Evolutionary conservation across 768 basidiomycete genomes (phyloP).

Genomic region (Pisolithus marmoratus): DNA sequence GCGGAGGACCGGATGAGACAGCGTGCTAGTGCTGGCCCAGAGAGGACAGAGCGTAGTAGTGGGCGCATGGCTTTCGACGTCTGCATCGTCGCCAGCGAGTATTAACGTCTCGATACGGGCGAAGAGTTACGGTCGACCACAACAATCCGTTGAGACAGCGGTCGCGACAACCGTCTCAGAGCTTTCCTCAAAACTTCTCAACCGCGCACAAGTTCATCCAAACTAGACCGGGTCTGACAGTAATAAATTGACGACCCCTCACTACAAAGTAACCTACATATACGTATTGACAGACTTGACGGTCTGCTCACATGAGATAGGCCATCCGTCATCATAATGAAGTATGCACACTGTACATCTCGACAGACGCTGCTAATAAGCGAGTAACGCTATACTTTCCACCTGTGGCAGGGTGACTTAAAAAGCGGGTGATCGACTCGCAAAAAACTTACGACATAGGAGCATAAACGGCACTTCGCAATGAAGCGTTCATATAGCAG

Average conservation of each 20-base stretch:
- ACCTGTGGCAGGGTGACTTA: conserved; percentile 15
- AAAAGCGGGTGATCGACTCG: conserved; percentile 12
- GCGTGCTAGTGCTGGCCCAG: not conserved
- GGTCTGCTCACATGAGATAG: not conserved
- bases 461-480: conserved; percentile 5
- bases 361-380: conserved; percentile 13
- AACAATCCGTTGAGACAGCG: too few relatives aligned
- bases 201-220: too few relatives aligned
- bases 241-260: not conserved
- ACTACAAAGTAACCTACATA: not conserved
- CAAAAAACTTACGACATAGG: conserved; percentile 2
- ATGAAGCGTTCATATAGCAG: conserved; percentile 28
- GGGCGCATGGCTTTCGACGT: not conserved
- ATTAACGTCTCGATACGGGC: not conserved
- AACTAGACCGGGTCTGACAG: not conserved
- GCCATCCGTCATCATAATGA: not conserved
- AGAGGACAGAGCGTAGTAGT: not conserved
- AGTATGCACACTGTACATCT: conserved; percentile 20
- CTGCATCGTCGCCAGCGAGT: not conserved
- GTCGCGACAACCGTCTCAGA: too few relatives aligned
- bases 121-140: too few relatives aligned
- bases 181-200: too few relatives aligned
- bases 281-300: not conserved
- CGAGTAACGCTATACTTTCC: conserved; percentile 8
- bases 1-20: not conserved